phyloP scores from a whole-genome alignment of 768 basidiomycete species.

The Lepiota brunneoincarnata region DNA sequence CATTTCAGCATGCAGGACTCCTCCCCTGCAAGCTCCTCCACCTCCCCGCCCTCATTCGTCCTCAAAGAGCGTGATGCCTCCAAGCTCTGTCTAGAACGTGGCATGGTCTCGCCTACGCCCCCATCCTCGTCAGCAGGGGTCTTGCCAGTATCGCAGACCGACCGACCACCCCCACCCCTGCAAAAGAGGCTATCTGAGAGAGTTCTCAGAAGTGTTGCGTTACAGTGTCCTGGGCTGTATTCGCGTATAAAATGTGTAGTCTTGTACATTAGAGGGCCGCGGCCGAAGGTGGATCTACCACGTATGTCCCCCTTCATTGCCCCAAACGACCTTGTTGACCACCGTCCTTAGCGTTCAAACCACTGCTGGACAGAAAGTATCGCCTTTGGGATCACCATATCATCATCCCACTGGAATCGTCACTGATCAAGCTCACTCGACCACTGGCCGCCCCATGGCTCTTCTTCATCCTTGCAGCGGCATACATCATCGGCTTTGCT shows the following conservation, averaged over 20 bases:
- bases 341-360: constrained; percentile 42
- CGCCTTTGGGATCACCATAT: constrained; percentile 33
- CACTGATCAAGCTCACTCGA: constrained; percentile 47
- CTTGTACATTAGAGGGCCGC: constrained; percentile 53
- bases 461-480: constrained; percentile 50
- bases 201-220: constrained; percentile 16
- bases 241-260: constrained; percentile 16
- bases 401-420: constrained; percentile 51
- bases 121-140: constrained; percentile 16
- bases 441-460: constrained; percentile 52
- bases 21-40: constrained; percentile 1
- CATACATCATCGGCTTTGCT: constrained; percentile 69
- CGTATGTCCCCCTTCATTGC: constrained; percentile 27
- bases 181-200: constrained; percentile 17
- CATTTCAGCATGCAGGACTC: constrained; percentile 1
- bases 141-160: background rate
- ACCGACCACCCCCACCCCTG: constrained; percentile 3
- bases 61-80: constrained; percentile 4
- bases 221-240: constrained; percentile 20
- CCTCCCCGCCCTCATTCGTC: constrained; percentile 6
- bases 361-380: constrained; percentile 52
- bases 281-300: constrained; percentile 52
- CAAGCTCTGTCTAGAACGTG: background rate
- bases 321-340: background rate
- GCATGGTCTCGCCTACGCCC: constrained; percentile 13